Percentiles rank a stretch among this genome's conserved stretches.
phyloP scores from a whole-genome alignment of 1,139 yeast genomes.

The Hyphopichia buzzinii region DNA sequence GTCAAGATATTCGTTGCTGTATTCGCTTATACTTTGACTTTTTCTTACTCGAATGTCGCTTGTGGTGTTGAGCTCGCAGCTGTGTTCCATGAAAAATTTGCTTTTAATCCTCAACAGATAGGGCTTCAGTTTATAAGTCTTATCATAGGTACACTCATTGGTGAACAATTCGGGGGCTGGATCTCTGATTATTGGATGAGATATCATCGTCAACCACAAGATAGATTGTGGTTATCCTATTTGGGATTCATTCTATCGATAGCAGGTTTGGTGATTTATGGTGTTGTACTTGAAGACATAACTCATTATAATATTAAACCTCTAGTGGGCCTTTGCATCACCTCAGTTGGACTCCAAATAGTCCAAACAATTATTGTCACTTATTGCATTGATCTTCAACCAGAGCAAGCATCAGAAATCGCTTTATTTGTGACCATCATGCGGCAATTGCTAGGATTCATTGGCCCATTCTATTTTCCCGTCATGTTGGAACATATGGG shows the following conservation, averaged over 20 bases:
- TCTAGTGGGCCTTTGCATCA: slow-evolving; percentile 15
- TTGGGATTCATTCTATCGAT: slow-evolving; percentile 15
- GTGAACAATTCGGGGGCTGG: slow-evolving; percentile 19
- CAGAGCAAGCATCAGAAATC: slow-evolving; percentile 12
- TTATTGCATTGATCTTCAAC: slow-evolving; percentile 14
- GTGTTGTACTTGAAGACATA: slow-evolving; percentile 11
- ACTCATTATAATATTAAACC: slow-evolving; percentile 12
- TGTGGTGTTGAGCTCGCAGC: slow-evolving; percentile 18
- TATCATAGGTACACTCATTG: slow-evolving; percentile 16
- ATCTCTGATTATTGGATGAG: slow-evolving; percentile 16
- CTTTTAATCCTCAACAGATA: slow-evolving; percentile 17
- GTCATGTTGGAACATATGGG: slow-evolving; percentile 15
- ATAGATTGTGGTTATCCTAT: slow-evolving; percentile 18
- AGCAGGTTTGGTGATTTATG: slow-evolving; percentile 16
- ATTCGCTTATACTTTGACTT: slow-evolving; percentile 15
- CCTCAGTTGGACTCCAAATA: slow-evolving; percentile 17
- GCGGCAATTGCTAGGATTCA: slow-evolving; percentile 16
- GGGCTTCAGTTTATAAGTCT: slow-evolving; percentile 19
- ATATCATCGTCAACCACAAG: slow-evolving; percentile 4
- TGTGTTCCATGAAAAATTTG: slow-evolving; percentile 14
- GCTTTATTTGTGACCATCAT: slow-evolving; percentile 17
- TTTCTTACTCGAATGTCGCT: slow-evolving; percentile 19
- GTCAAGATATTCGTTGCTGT: slow-evolving; percentile 13
- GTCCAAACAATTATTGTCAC: slow-evolving; percentile 18
- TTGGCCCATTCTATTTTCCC: slow-evolving; percentile 21